A percentile compares a stretch with the other conserved stretches of the same genome.
phyloP scores from a whole-genome alignment of 768 basidiomycete genomes.

The Boletus pseudo-olivaceus region DNA sequence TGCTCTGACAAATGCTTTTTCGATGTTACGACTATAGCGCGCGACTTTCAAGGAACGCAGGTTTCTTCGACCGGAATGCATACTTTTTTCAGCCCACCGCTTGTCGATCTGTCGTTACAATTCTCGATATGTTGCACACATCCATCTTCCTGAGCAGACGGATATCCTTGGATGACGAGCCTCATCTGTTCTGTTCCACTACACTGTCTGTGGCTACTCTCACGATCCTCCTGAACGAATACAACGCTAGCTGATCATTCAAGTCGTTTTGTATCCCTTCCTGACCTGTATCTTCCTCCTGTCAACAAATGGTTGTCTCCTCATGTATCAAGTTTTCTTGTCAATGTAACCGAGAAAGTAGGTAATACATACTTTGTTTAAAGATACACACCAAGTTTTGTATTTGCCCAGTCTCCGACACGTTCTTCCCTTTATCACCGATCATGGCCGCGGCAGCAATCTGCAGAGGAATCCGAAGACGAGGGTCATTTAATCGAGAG shows the following conservation, averaged over 20 bases:
- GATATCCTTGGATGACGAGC: neutral
- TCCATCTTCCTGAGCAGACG: neutral
- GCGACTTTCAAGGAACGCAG: neutral
- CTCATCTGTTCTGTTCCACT: neutral
- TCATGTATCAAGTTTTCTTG: neutral
- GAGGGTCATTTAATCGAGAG: neutral
- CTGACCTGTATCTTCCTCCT: neutral
- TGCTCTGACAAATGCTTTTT: slow-evolving; percentile 19
- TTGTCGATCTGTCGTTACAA: slow-evolving; percentile 1
- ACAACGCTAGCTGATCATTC: neutral
- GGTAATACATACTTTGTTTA: too few species aligned
- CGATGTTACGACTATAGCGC: slow-evolving; percentile 17
- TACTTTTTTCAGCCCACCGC: neutral
- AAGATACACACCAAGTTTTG: neutral
- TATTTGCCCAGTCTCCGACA: too few species aligned
- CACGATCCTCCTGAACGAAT: neutral
- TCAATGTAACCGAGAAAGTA: neutral
- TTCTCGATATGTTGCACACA: neutral
- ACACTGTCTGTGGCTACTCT: neutral
- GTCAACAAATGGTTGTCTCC: neutral
- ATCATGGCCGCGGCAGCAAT: too few species aligned
- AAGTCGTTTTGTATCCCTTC: slow-evolving; percentile 6
- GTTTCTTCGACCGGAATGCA: neutral
- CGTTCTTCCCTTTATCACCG: neutral
- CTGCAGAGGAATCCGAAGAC: neutral